phyloP scores from a whole-genome alignment of 805 yeast species.

The Yamadazyma tumulicola region DNA sequence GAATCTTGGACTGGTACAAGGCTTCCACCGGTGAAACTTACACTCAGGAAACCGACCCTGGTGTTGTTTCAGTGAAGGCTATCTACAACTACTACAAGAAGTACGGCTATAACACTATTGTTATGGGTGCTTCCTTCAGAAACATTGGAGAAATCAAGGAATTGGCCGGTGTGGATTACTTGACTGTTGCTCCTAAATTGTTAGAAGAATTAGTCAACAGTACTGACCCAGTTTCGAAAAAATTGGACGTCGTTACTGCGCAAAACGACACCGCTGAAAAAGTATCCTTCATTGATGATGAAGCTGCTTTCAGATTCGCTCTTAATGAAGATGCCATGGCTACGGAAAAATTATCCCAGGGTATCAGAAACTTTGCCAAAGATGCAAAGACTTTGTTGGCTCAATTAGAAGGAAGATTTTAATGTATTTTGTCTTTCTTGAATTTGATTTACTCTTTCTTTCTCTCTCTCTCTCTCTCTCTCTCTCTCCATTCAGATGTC shows the following conservation, averaged over 20 bases:
- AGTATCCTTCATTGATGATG: constrained; percentile 80
- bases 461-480: neutral
- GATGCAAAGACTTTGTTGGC: constrained; percentile 80
- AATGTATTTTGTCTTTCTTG: constrained; percentile 11
- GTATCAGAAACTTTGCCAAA: constrained; percentile 95
- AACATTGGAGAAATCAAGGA: constrained; percentile 93
- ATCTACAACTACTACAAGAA: constrained; percentile 98
- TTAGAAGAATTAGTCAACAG: constrained; percentile 86
- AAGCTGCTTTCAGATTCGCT: constrained; percentile 83
- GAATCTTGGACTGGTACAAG: constrained; percentile 98
- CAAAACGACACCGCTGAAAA: constrained; percentile 51
- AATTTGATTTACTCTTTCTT: neutral
- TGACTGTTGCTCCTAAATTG: constrained; percentile 91
- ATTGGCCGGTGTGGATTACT: constrained; percentile 93
- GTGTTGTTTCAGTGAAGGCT: constrained; percentile 83
- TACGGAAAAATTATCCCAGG: constrained; percentile 94
- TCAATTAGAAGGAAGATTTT: constrained; percentile 58
- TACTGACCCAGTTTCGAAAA: constrained; percentile 72
- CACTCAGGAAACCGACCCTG: constrained; percentile 84
- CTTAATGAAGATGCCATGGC: constrained; percentile 98
- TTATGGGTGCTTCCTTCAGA: constrained; percentile 99
- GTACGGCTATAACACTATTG: constrained; percentile 92
- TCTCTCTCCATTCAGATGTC: neutral
- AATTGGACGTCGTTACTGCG: constrained; percentile 70
- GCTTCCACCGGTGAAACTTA: constrained; percentile 87